Percentiles rank a stretch among this genome's conserved stretches.
Evolutionary conservation across 495 filamentous ascomycete species (phyloP).

Genomic region (Haplographium delicatum): DNA sequence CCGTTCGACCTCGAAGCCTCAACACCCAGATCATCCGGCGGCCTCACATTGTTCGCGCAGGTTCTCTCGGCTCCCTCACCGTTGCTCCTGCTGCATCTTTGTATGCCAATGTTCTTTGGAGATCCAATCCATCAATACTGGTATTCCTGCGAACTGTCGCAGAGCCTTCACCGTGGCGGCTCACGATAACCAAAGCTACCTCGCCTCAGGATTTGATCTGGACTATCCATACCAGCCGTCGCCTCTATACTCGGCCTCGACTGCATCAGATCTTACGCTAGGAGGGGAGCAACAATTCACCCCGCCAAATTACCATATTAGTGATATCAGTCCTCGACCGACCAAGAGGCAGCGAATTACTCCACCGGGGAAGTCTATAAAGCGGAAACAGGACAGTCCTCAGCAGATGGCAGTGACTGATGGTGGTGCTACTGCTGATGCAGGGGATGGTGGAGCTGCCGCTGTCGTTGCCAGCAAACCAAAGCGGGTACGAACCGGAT

Average conservation of each 20-base stretch:
- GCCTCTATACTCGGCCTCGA: conserved; percentile 23
- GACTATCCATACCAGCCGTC: conserved; percentile 23
- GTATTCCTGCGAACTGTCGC: conserved; percentile 22
- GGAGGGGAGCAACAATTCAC: conserved; percentile 21
- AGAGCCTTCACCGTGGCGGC: conserved; percentile 26
- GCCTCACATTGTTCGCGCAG: too few relatives aligned
- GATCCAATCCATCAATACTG: neutral
- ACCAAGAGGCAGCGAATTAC: conserved; percentile 25
- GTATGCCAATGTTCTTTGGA: conserved; percentile 19
- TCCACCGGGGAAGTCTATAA: conserved; percentile 14
- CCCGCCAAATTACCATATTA: conserved; percentile 8
- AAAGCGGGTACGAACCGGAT: conserved; percentile 69
- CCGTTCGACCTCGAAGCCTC: neutral
- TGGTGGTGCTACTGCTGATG: conserved; percentile 16
- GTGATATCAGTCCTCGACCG: conserved; percentile 18
- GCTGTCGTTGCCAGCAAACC: conserved; percentile 47
- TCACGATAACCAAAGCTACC: conserved; percentile 22
- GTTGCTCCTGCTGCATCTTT: neutral
- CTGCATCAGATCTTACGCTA: conserved; percentile 19
- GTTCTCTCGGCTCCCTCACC: neutral
- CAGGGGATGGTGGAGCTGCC: conserved; percentile 15
- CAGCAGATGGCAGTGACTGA: conserved; percentile 24
- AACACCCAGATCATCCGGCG: neutral
- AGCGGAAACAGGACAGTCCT: conserved; percentile 6
- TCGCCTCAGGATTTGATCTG: conserved; percentile 21